phyloP scores from a whole-genome alignment of 768 basidiomycete genomes.

The Amanita pallidorosea region DNA sequence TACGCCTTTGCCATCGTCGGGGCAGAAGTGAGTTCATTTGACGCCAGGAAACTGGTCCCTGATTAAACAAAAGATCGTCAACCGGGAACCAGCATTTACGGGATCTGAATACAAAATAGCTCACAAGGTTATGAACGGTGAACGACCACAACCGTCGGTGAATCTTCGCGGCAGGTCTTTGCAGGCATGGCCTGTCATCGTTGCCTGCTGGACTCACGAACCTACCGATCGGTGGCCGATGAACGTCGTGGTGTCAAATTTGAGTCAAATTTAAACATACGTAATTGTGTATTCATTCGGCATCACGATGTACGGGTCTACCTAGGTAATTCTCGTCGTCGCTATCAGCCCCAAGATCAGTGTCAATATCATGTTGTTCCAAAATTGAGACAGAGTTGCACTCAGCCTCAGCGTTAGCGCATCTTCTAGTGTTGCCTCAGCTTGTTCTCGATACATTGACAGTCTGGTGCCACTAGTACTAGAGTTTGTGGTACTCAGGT shows the following conservation, averaged over 20 bases:
- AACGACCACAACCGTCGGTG: not conserved
- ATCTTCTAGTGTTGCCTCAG: not conserved
- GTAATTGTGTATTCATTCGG: not conserved
- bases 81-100: not conserved
- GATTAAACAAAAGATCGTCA: not conserved
- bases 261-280: not conserved
- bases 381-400: not conserved
- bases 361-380: not conserved
- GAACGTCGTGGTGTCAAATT: too few relatives aligned
- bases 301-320: too few relatives aligned
- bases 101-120: not conserved
- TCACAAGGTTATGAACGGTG: not conserved
- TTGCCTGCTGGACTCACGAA: not conserved
- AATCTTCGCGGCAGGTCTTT: not conserved
- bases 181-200: too few relatives aligned
- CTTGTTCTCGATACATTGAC: conserved; percentile 1
- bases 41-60: too few relatives aligned
- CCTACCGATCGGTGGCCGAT: not conserved
- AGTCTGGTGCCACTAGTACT: too few relatives aligned
- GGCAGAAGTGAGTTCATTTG: too few relatives aligned
- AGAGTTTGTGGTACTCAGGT: too few relatives aligned
- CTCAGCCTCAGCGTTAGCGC: not conserved
- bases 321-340: not conserved
- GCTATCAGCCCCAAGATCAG: not conserved
- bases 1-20: too few relatives aligned